These are phyloP conservation scores for Cupressus sempervirens DNA, from an alignment of 75 land plant genomes.

Conservation along the genomic window DNA sequence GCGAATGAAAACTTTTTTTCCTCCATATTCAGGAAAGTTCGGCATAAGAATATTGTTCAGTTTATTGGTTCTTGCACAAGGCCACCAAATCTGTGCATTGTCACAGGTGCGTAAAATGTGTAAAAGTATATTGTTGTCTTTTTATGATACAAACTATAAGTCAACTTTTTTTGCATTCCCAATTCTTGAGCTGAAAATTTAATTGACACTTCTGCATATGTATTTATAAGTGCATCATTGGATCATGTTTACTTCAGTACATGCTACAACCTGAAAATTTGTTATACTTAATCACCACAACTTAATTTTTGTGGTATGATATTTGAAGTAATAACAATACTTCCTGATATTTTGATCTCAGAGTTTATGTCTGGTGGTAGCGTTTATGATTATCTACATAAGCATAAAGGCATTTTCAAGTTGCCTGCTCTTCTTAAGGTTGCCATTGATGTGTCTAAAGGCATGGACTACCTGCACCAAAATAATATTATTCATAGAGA, in stretches of 20 bases:
- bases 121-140: not conserved
- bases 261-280: not conserved
- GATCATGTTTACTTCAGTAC: not conserved
- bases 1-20: not conserved
- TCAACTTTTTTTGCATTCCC: not conserved
- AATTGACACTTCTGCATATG: not conserved
- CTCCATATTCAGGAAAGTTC: conserved; percentile 69
- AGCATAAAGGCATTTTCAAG: conserved; percentile 78
- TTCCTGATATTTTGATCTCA: conserved; percentile 22
- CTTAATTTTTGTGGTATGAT: not conserved
- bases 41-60: conserved; percentile 97
- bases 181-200: not conserved
- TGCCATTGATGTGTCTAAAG: conserved; percentile 94
- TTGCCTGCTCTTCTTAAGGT: conserved; percentile 79
- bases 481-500: conserved; percentile 93
- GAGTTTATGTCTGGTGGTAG: conserved; percentile 98
- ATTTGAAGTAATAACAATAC: not conserved
- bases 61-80: conserved; percentile 97
- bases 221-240: not conserved
- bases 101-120: conserved; percentile 57
- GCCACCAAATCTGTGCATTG: conserved; percentile 83
- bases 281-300: not conserved
- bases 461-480: conserved; percentile 98
- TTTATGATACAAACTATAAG: not conserved
- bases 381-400: conserved; percentile 93